Base-by-base conservation (phyloP, 352 stramenopile genomes). In the Phytopythium cucurbitacearum region DNA sequence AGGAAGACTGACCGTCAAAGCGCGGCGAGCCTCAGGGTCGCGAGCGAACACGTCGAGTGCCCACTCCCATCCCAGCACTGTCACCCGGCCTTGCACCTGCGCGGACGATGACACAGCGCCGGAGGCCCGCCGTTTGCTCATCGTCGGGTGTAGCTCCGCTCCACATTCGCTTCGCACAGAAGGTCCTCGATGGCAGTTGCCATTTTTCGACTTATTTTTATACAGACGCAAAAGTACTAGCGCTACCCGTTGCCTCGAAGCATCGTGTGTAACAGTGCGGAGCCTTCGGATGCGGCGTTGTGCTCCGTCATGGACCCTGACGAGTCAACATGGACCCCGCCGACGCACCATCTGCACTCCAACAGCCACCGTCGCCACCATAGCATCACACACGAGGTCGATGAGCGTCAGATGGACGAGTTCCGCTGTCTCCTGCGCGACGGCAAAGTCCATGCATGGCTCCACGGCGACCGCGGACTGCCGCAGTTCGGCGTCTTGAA, bases 371-470 rank as follows among this genome's bases (percentile, higher is more conserved):
- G 37, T 45, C 4, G 32, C 28, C 12, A 4, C 48, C 8, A 37
- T 35, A 6, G 13, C 46, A 4, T 40, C 48, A 16, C 11, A 39
- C 32, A 32, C 48, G 38, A 53, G 7, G 55, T 61, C 32, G 51
- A 65, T 21, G 62, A 70, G 45, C 21, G 61, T 13, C 40, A 57
- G 9, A 3, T 73, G 3, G 59, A 72, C 28, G 37, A 51, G 10
- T 91, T 91, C 47, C 76, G 80, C 12, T 79, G 86, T 48, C 71
- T 47, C 15, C 61, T 91, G 35, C 81, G 78, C n/a, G 81, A 91
- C 54, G 73, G 71, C 13, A 56, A 71, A 13, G 50, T 91, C 7
- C 44, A 48, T n/a, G 80, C 71, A 7, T 51, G 40, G 9, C 73
- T 82, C 55, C 84, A 94, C 53, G 74, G 71, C 6, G 48, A 32